Evolutionary conservation across 106 monocot species (phyloP), one percentile per base, ranked within the genome.

Genomic region (Vanilla planifolia): DNA sequence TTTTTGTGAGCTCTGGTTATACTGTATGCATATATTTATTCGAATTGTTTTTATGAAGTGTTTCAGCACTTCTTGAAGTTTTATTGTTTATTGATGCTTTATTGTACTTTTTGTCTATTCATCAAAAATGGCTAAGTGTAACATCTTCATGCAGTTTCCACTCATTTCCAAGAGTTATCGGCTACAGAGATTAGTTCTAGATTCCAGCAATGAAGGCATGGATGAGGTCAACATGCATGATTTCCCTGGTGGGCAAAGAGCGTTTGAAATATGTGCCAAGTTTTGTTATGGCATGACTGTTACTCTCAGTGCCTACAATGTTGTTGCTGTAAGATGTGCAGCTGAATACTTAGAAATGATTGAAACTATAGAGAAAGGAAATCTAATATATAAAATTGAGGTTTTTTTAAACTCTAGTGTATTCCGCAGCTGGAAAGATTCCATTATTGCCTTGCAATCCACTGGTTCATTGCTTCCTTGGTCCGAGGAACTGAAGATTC

Each of bases 271-370:
- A 28, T 89, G 93, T 32, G 77, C 77, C 13, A 93, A 93, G 52
- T 93, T 93, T 51, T 93, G 93, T 71, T 93, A 93, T 62, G 93
- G 89, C 10, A 89, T 93, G 77, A 69, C 61, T 17, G 82, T 85
- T 15, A 93, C 89, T 23, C 79, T 93, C 21, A 85, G 78, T 42
- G 73, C 89, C 43, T 69, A 89, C 69, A 93, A 93, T 71, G 85
- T 93, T 27, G 85, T 71, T 26, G 79, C 93, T 13, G 82, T 61
- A 4, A 68, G 93, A 63, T 93, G 93, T 59, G 93, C 93, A 0
- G 85, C 93, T 0, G 89, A 85, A 39, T 80, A 75, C 59, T 70
- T 93, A 6, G 85, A 85, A 77, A 93, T 93, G 93, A 74, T 72
- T 0, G 93, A 93, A 44, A 82, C 79, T 45, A 55, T 83, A 15